These are phyloP conservation scores for Mucor circinelloides DNA, from an alignment of 371 early-diverging fungal genomes.

Conservation along the genomic window DNA sequence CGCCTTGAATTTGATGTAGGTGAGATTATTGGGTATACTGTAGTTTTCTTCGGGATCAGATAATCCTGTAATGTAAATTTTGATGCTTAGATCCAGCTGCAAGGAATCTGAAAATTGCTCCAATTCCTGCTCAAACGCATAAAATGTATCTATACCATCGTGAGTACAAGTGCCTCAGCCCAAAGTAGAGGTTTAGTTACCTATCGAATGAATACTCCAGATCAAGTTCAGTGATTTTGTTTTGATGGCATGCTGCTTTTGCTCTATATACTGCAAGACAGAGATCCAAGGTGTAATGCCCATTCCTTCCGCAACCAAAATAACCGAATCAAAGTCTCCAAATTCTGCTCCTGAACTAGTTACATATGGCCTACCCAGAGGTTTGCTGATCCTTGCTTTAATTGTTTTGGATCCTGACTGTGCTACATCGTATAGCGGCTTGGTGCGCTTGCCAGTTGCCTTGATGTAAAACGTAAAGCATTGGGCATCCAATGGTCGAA, in stretches of 20 bases:
- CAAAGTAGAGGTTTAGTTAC: slow-evolving; percentile 12
- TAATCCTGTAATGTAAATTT: slow-evolving; percentile 20
- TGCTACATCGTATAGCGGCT: slow-evolving; percentile 7
- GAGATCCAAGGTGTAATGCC: slow-evolving; percentile 52
- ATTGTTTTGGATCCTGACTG: neutral
- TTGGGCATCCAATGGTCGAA: neutral
- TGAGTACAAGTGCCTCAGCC: neutral
- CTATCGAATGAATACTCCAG: slow-evolving; percentile 32
- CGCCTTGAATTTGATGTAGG: neutral
- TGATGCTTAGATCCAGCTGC: neutral
- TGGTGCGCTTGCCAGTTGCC: slow-evolving; percentile 27
- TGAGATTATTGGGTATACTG: slow-evolving; percentile 2
- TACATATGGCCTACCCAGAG: slow-evolving; percentile 27
- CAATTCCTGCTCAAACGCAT: slow-evolving; percentile 27
- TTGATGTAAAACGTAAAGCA: slow-evolving; percentile 36
- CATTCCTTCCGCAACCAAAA: slow-evolving; percentile 44
- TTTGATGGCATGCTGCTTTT: slow-evolving; percentile 14
- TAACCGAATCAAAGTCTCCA: slow-evolving; percentile 30
- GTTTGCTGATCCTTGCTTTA: slow-evolving; percentile 31
- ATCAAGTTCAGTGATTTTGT: slow-evolving; percentile 22
- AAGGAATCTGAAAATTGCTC: neutral
- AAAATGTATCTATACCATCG: slow-evolving; percentile 14
- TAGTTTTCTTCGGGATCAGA: slow-evolving; percentile 14
- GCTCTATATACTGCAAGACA: slow-evolving; percentile 28
- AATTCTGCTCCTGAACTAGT: slow-evolving; percentile 18